Base-by-base conservation (phyloP, 768 basidiomycete species). In the Naematelia aurantialba region DNA sequence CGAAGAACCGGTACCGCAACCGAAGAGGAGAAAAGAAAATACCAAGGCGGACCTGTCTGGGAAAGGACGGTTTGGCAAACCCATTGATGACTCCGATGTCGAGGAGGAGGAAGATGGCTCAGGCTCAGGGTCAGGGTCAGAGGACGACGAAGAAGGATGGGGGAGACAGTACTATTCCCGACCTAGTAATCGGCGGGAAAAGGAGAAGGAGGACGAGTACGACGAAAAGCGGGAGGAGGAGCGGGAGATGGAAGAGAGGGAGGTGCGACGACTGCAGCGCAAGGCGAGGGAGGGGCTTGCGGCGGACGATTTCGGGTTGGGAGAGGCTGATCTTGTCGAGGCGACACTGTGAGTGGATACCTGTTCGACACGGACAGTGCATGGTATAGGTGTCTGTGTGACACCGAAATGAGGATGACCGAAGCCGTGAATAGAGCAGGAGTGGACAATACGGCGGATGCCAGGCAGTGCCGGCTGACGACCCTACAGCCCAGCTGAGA, bases 211-310 rank as follows among this genome's bases (percentile, higher is more conserved):
- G 26, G 65, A 59, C 2, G 89, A 88, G 3, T 91, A 90, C 74
- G 89, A 88, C 29, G 86, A 75, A 34, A 89, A 89, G 66, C 87
- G 93, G 63, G 92, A 94, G 68, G 92, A 94, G 75, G 88, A 85
- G 30, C 84, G 89, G 69, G 87, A 88, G 64, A 78, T 94, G 51
- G 91, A 97, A 70, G 89, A 90, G 73, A 85, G 87, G 72, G 92
- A 97, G 75, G 89, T 88, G 5, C 85, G 78, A 66, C 81, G 89
- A 58, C 77, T 94, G 46, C 93, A 94, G 75, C 76, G 79, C 34
- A 91, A 89, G 78, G 80, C 83, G 22, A 81, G 87, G 29, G 87
- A 89, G 63, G 82, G 77, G 11, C 81, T 94, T 8, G 59, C 58
- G 81, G 78, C 66, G 8, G 85, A 83, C 14, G 92, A 97, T 76